Evolutionary conservation across 352 stramenopile species (phyloP), one percentile per base, ranked within the genome.

Genomic region (Pythium phragmitis): DNA sequence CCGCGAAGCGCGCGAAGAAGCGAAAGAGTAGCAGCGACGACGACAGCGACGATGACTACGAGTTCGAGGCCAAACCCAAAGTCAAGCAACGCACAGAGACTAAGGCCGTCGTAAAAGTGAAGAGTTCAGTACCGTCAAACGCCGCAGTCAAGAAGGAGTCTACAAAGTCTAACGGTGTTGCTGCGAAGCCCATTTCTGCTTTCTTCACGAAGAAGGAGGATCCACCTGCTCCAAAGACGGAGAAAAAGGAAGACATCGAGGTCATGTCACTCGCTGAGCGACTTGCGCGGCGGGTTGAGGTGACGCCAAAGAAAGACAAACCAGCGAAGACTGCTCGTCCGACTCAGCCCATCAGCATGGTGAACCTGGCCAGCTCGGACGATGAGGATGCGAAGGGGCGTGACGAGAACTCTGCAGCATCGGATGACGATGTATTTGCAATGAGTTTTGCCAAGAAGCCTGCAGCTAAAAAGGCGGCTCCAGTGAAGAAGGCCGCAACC

Each of bases 231-330:
- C 56, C 60, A 17, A 69, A 71, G 19, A 63, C 67, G 33, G 77
- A 83, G 47, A 74, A 77, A 47, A 80, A 86, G 33, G 78, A 85
- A 23, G 85, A 94, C 28, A 50, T 91, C 0, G 84, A 92, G 36
- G 79, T 91, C 12, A 69, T 94, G 19, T 93, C 85, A 3, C 60
- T 94, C 16, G 81, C 83, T 2, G 79, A 96, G 53, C 72, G 85
- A 9, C 70, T 94, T 54, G 79, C 86, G 55, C 65, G 79, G 37
- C 76, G 75, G 58, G 69, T 77, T 0, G 73, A 88, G 45, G 73
- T 70, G 30, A 85, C 70, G 2, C 74, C 77, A 62, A 80, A 78
- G 34, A 85, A 83, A 53, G 56, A 72, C 62, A 67, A 76, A 54
- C 67, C 59, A 14, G 84, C 75, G 7, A 63, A 68, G 41, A 3